These are phyloP conservation scores for Cymodocea nodosa DNA, from an alignment of 116 monocot genomes.

Conservation along the genomic window DNA sequence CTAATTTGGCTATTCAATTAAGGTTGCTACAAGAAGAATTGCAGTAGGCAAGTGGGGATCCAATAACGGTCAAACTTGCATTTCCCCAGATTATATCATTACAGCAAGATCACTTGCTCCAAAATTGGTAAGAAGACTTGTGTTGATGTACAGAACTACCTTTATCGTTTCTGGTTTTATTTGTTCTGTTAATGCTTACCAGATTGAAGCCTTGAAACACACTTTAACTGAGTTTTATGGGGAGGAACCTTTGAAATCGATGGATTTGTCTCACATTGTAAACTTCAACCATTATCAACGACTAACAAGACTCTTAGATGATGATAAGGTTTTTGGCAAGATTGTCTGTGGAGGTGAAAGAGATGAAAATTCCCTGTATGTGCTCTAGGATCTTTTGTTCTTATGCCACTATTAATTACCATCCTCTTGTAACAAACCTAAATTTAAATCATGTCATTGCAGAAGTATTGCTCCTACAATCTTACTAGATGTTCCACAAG, in stretches of 20 bases:
- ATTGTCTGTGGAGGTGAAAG: constrained; percentile 60
- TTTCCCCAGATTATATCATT: constrained; percentile 89
- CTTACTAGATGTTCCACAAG: constrained; percentile 57
- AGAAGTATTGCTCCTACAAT: constrained; percentile 74
- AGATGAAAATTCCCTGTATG: constrained; percentile 63
- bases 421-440: no score
- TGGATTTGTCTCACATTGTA: constrained; percentile 76
- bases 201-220: constrained; percentile 55
- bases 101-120: constrained; percentile 80
- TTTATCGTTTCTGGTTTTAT: background rate
- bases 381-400: background rate
- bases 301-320: constrained; percentile 55
- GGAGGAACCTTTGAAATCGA: constrained; percentile 49
- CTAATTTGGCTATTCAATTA: constrained; percentile 51
- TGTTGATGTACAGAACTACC: background rate
- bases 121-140: constrained; percentile 27
- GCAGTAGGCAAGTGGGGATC: constrained; percentile 86
- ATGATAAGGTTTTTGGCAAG: constrained; percentile 48
- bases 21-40: constrained; percentile 44
- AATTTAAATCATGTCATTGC: constrained; percentile 1
- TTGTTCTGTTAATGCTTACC: background rate
- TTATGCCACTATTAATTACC: background rate
- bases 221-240: constrained; percentile 74
- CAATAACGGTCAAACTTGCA: constrained; percentile 91
- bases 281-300: constrained; percentile 75